Evolutionary conservation across 208 protist genomes (phyloP), one percentile per base, ranked within the genome.

Genomic region (Balamuthia mandrillaris): DNA sequence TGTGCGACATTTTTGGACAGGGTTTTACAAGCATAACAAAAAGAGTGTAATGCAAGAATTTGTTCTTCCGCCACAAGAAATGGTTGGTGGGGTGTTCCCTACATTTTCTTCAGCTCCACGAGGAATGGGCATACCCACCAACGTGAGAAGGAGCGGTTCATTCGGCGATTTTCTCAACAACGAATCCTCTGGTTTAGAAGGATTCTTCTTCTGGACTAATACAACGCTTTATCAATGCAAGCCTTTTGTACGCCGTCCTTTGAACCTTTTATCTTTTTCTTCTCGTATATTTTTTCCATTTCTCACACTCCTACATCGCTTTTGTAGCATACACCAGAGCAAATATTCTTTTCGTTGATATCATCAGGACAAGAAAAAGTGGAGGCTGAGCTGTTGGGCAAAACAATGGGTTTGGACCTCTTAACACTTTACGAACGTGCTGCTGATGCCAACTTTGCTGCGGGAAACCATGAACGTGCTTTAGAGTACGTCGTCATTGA

Each of bases 21-120:
- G 63, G 63, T 72, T 72, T 42, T 72, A 72, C 63, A 72, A 72
- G 63, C 63, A 72, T 14, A 35, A 72, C 63, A 72, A 72, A 42
- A 42, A 72, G 41, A 72, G 63, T 42, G 63, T 72, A 42, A 72
- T 72, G 63, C 63, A 72, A 42, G 63, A 72, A 29, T 72, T 72
- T 27, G 51, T 51, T 42, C 63, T 72, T 29, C 41, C 41, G 63
- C 39, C 63, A 24, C 41, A 42, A 3, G 41, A 72, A 42, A 49
- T 16, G 41, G 51, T 72, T 0, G 41, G 44, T 35, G 63, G 63
- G 41, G 63, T 72, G 37, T 72, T 72, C 21, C 63, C 24, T 9
- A 72, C 63, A 6, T 51, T 47, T 39, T 31, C 27, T 29, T 29
- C 37, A 2, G 63, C 39, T 42, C 29, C 63, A 4, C 33, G 10